These are phyloP conservation scores for Ogataea naganishii DNA, from an alignment of 805 yeast species.

Conservation along the genomic window DNA sequence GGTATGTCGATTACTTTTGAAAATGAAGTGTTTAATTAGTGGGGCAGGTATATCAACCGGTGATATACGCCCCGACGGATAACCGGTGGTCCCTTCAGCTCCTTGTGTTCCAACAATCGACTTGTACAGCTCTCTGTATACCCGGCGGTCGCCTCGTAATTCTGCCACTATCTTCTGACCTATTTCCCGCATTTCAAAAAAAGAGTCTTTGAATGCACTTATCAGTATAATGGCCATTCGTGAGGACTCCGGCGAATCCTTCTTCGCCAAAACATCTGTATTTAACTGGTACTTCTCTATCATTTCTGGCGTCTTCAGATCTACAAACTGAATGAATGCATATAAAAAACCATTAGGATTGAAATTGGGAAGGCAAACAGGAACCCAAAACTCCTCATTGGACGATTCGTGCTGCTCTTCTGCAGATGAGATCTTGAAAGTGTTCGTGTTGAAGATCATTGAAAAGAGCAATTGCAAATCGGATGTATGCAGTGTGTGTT, in stretches of 20 bases:
- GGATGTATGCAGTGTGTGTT: slow-evolving; percentile 71
- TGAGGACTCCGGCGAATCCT: slow-evolving; percentile 13
- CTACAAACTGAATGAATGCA: slow-evolving; percentile 61
- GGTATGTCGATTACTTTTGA: slow-evolving; percentile 58
- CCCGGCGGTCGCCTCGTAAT: slow-evolving; percentile 28
- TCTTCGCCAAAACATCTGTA: slow-evolving; percentile 8
- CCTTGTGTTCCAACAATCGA: slow-evolving; percentile 22
- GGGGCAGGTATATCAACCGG: slow-evolving; percentile 49
- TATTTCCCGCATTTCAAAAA: slow-evolving; percentile 62
- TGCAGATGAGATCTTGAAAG: slow-evolving; percentile 28
- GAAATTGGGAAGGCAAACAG: slow-evolving; percentile 86
- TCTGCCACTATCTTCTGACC: slow-evolving; percentile 42
- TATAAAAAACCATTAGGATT: slow-evolving; percentile 83
- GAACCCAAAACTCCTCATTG: slow-evolving; percentile 83
- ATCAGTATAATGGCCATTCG: slow-evolving; percentile 36
- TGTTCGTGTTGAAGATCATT: slow-evolving; percentile 53
- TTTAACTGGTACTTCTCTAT: slow-evolving; percentile 22
- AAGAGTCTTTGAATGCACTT: slow-evolving; percentile 69
- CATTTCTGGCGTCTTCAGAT: slow-evolving; percentile 23
- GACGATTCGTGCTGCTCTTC: slow-evolving; percentile 16
- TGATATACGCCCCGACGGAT: slow-evolving; percentile 29
- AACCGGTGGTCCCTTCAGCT: slow-evolving; percentile 17
- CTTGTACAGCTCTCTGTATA: slow-evolving; percentile 19
- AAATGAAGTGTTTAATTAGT: slow-evolving; percentile 68
- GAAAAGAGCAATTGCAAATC: slow-evolving; percentile 72